phyloP scores from a whole-genome alignment of 2,329 filamentous ascomycete genomes.

The Fusarium denticulatum region DNA sequence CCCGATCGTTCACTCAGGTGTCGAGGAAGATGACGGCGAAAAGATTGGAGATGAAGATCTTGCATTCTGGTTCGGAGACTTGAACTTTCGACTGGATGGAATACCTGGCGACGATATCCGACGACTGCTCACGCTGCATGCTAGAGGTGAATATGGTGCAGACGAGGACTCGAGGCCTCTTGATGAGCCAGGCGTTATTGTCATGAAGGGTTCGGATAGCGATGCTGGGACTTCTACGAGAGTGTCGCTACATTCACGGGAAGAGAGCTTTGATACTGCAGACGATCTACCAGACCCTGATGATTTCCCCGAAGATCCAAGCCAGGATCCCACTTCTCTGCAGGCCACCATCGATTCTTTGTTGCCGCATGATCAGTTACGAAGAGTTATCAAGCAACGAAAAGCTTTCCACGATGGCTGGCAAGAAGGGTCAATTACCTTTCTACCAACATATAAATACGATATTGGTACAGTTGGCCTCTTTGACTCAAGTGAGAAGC shows the following conservation, averaged over 20 bases:
- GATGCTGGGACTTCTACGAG: slow-evolving; percentile 56
- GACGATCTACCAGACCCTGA: slow-evolving; percentile 68
- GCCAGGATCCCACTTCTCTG: slow-evolving; percentile 83
- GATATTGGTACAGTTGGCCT: slow-evolving; percentile 91
- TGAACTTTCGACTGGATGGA: slow-evolving; percentile 92
- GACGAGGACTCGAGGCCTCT: slow-evolving; percentile 53
- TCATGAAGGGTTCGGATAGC: slow-evolving; percentile 56
- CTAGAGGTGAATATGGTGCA: slow-evolving; percentile 78
- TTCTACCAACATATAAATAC: slow-evolving; percentile 97
- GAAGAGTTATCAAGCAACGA: slow-evolving; percentile 74
- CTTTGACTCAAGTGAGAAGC: slow-evolving; percentile 96
- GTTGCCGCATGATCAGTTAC: slow-evolving; percentile 88
- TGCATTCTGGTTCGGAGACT: slow-evolving; percentile 94
- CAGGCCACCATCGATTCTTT: slow-evolving; percentile 90
- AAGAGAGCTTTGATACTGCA: slow-evolving; percentile 53
- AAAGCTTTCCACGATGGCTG: slow-evolving; percentile 92
- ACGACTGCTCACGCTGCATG: slow-evolving; percentile 83
- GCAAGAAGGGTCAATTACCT: slow-evolving; percentile 87
- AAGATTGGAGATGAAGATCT: slow-evolving; percentile 91
- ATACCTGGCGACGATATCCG: slow-evolving; percentile 92
- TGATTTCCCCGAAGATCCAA: slow-evolving; percentile 73
- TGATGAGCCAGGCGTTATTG: slow-evolving; percentile 61
- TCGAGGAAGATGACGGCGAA: slow-evolving; percentile 71
- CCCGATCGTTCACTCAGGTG: slow-evolving; percentile 72
- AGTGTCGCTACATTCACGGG: slow-evolving; percentile 47